These are phyloP conservation scores for Stachybotrys chlorohalonatus DNA, from an alignment of 2,329 filamentous ascomycete species.

Conservation along the genomic window DNA sequence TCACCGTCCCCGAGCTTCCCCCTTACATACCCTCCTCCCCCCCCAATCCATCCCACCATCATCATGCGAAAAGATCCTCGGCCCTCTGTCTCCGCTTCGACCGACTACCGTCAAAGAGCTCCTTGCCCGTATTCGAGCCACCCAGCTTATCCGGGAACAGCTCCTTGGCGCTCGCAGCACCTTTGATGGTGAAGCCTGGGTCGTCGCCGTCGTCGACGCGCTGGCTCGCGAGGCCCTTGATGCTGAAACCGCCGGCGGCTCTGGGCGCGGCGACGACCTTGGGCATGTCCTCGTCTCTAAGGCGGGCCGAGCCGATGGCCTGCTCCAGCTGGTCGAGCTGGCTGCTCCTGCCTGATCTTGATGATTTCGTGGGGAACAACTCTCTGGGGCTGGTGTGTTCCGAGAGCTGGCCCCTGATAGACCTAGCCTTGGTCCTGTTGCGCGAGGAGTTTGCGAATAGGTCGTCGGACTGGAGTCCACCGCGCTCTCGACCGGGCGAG, in stretches of 20 bases:
- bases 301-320: conserved; percentile 26
- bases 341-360: conserved; percentile 8
- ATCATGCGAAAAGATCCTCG: conserved; percentile 61
- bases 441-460: conserved; percentile 18
- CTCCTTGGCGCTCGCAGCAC: conserved; percentile 48
- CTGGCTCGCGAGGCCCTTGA: conserved; percentile 48
- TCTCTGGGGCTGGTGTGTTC: conserved; percentile 23
- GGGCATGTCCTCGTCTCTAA: conserved; percentile 32
- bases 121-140: conserved; percentile 53
- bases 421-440: conserved; percentile 23
- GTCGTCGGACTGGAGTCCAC: conserved; percentile 31
- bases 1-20: conserved; percentile 3
- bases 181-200: conserved; percentile 58
- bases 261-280: conserved; percentile 49
- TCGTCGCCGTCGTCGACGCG: conserved; percentile 25
- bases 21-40: neutral
- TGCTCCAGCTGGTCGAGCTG: conserved; percentile 29
- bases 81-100: conserved; percentile 55
- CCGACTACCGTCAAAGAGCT: conserved; percentile 49
- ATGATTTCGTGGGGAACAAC: conserved; percentile 26
- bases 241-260: conserved; percentile 40
- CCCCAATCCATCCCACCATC: neutral
- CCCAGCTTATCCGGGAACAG: conserved; percentile 59
- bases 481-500: conserved; percentile 36
- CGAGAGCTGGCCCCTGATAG: conserved; percentile 22